A percentile compares a stretch with the other conserved stretches of the same genome.
phyloP scores from a whole-genome alignment of 805 yeast genomes.

The Scheffersomyces coipomensis region DNA sequence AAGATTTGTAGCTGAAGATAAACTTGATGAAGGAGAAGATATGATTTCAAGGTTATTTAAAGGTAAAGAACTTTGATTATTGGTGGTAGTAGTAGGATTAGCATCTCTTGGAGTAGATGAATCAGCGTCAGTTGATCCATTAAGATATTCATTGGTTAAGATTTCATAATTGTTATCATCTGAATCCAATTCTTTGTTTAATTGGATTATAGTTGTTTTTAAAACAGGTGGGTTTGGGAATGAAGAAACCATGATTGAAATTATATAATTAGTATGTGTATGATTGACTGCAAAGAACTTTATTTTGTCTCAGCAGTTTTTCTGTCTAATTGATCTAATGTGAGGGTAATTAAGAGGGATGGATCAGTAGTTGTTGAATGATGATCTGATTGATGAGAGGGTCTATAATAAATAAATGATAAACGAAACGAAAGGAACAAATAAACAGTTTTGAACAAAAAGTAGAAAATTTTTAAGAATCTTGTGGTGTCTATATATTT shows the following conservation, averaged over 20 bases:
- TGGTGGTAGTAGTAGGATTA: conserved; percentile 1
- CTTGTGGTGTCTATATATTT: background rate
- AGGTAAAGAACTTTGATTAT: no score
- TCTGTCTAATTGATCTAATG: no score
- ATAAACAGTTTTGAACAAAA: no score
- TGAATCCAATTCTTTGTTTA: conserved; percentile 41
- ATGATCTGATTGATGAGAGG: no score
- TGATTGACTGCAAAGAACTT: no score
- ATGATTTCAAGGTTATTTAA: conserved; percentile 2
- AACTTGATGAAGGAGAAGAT: background rate
- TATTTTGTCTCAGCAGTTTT: no score
- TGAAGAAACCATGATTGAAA: conserved; percentile 1
- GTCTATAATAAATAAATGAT: no score
- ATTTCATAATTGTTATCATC: conserved; percentile 43
- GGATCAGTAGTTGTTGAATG: no score
- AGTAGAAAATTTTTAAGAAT: background rate
- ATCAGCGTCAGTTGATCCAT: conserved; percentile 1
- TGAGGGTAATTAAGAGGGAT: no score
- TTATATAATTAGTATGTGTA: no score
- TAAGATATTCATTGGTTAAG: conserved; percentile 36
- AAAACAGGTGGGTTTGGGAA: conserved; percentile 42
- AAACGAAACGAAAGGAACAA: no score
- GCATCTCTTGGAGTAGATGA: background rate
- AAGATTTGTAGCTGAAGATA: background rate
- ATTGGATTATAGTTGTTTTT: conserved; percentile 44